These are phyloP conservation scores for Boletus sp. DNA, from an alignment of 768 basidiomycete genomes.

Conservation along the genomic window DNA sequence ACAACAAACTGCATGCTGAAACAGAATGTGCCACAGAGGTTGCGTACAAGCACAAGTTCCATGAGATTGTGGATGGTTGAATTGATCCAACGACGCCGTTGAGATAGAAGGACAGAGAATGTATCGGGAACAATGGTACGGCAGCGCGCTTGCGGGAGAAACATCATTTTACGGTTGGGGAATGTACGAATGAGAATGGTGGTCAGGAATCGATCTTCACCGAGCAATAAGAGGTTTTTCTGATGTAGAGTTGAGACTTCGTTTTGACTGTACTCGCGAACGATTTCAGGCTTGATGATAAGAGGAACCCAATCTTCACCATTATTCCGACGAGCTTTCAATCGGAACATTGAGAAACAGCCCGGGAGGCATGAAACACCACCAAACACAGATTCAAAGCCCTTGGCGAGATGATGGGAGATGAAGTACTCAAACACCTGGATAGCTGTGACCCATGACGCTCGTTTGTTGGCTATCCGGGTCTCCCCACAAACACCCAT, in stretches of 20 bases:
- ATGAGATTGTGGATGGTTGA: conserved; percentile 99
- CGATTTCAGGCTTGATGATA: conserved; percentile 95
- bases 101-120: conserved; percentile 88
- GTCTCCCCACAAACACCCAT: conserved; percentile 99
- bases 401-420: conserved; percentile 97
- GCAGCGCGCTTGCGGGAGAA: conserved; percentile 93
- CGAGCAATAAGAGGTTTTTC: conserved; percentile 93
- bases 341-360: conserved; percentile 99
- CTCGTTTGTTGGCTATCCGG: conserved; percentile 96
- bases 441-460: conserved; percentile 97
- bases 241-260: conserved; percentile 94
- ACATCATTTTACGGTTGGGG: conserved; percentile 99
- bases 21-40: conserved; percentile 98
- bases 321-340: conserved; percentile 84
- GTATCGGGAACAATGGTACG: conserved; percentile 96
- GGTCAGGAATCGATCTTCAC: conserved; percentile 98
- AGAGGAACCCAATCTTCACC: conserved; percentile 98
- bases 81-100: conserved; percentile 99
- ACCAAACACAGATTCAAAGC: conserved; percentile 98
- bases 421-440: conserved; percentile 99
- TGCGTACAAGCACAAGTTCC: conserved; percentile 96
- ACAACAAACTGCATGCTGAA: conserved; percentile 99
- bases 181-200: conserved; percentile 96
- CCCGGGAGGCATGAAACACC: conserved; percentile 99
- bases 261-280: conserved; percentile 94